Percentiles rank a stretch among this genome's conserved stretches.
phyloP scores from a whole-genome alignment of 352 stramenopile genomes.

The Globisporangium iwayamae region DNA sequence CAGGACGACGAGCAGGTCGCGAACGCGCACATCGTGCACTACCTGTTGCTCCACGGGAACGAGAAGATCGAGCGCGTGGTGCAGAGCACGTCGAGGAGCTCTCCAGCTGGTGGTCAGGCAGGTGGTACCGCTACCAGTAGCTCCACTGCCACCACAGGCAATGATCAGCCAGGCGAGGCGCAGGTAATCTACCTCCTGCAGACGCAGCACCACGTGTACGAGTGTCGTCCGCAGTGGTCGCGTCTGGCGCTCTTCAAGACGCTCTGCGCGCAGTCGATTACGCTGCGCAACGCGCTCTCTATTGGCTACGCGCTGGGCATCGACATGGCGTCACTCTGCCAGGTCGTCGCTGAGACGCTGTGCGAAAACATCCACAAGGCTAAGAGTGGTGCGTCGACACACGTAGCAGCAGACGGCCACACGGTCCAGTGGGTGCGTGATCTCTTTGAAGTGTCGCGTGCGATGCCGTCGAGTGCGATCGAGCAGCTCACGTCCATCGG shows the following conservation, averaged over 20 bases:
- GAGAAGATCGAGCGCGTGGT: slow-evolving; percentile 71
- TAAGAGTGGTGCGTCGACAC: slow-evolving; percentile 1
- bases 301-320: slow-evolving; percentile 85
- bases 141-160: slow-evolving; percentile 5
- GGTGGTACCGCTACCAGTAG: background rate
- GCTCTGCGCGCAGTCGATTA: slow-evolving; percentile 49
- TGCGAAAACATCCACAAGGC: slow-evolving; percentile 36
- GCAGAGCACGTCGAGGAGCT: slow-evolving; percentile 46
- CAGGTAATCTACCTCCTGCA: slow-evolving; percentile 82
- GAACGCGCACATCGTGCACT: slow-evolving; percentile 78
- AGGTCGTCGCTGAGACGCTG: slow-evolving; percentile 80
- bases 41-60: slow-evolving; percentile 67
- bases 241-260: slow-evolving; percentile 77
- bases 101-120: background rate
- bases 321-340: slow-evolving; percentile 84
- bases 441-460: slow-evolving; percentile 68
- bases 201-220: slow-evolving; percentile 80
- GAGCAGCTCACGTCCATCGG: slow-evolving; percentile 61
- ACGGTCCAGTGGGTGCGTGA: slow-evolving; percentile 69
- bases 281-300: slow-evolving; percentile 64
- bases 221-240: slow-evolving; percentile 84
- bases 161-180: slow-evolving; percentile 26
- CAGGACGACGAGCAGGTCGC: slow-evolving; percentile 34
- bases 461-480: slow-evolving; percentile 61
- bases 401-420: slow-evolving; percentile 17